Base-by-base conservation (phyloP, 2,329 filamentous ascomycete genomes). In the Fusarium austroafricanum region DNA sequence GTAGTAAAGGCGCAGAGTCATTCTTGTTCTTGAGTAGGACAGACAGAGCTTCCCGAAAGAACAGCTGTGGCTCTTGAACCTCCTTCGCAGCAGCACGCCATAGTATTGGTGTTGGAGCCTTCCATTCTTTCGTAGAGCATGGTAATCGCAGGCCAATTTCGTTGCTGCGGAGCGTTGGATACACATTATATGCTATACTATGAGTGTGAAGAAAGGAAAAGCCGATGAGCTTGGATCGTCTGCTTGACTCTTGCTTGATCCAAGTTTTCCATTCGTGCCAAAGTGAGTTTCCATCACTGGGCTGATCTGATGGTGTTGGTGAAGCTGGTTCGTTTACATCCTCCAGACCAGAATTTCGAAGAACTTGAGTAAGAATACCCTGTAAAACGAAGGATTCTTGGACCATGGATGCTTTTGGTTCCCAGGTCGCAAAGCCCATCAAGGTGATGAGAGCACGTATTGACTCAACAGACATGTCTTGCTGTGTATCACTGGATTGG, bases 401-500 rank as follows among this genome's bases (percentile, higher is more conserved):
- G 1, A 80, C 59, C 11, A 79, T 69, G 0, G 67, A 47, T 12
- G 71, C 69, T 37, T 77, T 76, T 2, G 74, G 73, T 12, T 80
- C 79, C 79, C 79, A 80, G 0, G 79, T 79, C 1, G 79, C 79
- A 29, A 75, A 79, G 2, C 75, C 79, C 79, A 80, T 80, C 9
- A 80, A 72, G 2, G 75, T 73, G 8, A 80, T 75, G 9, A 80
- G 62, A 2, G 77, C 73, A 0, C 77, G 71, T 2, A 79, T 74
- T 0, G 76, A 74, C 31, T 80, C 77, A 2, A 80, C 55, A 3
- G 40, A 23, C 3, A 26, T 31, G 10, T 61, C 39, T 1, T 28
- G 33, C 5, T 37, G 55, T 2, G 26, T 2, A 15, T 33, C 31
- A 10, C 18, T 28, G 1, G 29, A 12, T 0, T 28, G 58, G 7